phyloP scores from a whole-genome alignment of 192 early-diverging fungal species.

The Backusella morwellensis region DNA sequence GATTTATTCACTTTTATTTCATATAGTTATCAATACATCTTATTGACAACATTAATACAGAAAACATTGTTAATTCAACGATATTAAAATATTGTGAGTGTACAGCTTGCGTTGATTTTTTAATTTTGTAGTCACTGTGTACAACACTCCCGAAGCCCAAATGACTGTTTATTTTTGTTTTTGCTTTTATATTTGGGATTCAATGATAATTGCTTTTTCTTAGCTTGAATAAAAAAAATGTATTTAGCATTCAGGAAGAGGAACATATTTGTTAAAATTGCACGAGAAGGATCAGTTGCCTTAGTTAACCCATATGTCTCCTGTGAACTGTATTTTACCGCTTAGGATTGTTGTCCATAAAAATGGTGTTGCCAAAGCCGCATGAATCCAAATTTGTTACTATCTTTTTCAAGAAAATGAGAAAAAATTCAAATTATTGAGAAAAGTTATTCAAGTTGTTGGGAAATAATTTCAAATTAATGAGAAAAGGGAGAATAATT shows the following conservation, averaged over 20 bases:
- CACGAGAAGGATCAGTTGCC: background rate
- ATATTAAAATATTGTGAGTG: background rate
- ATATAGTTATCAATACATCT: background rate
- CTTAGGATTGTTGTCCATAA: background rate
- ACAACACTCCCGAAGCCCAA: background rate
- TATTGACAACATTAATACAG: background rate
- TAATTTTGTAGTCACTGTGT: background rate
- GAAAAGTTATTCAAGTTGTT: no score
- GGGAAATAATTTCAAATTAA: no score
- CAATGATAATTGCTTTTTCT: background rate
- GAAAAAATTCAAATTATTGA: no score
- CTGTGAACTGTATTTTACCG: background rate
- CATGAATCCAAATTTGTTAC: background rate
- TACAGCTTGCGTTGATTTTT: background rate
- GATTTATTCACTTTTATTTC: background rate
- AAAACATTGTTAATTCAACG: background rate
- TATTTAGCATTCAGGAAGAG: background rate
- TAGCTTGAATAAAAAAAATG: background rate
- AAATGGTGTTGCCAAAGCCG: background rate
- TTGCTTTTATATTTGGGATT: background rate
- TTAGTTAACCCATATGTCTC: background rate
- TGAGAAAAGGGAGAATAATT: no score
- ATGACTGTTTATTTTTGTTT: no score
- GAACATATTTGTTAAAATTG: background rate
- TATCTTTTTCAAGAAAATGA: no score